Conservation (phyloP, 2,329 filamentous ascomycete species). For the Akanthomyces dipterigenus region DNA sequence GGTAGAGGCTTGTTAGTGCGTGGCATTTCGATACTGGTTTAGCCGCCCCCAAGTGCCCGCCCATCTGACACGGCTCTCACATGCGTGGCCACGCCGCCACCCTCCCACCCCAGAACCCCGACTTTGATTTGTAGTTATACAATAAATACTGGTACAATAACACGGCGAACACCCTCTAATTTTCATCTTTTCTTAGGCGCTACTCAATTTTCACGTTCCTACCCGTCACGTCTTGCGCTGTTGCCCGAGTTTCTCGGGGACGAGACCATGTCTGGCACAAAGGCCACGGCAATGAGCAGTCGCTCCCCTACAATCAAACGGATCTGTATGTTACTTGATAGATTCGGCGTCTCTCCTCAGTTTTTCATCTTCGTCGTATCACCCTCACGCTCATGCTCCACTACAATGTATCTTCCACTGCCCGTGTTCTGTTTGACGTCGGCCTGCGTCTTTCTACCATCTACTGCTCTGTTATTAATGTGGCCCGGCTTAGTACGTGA, state of each 20-base stretch:
- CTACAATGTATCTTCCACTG: background rate
- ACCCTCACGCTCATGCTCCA: background rate
- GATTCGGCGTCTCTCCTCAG: background rate
- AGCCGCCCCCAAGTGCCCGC: background rate
- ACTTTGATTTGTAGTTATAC: background rate
- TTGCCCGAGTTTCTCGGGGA: background rate
- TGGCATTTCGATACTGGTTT: no score
- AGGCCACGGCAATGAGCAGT: slow-evolving; percentile 42
- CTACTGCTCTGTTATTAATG: background rate
- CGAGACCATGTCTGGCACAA: slow-evolving; percentile 6
- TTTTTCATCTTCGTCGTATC: background rate
- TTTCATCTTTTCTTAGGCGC: background rate
- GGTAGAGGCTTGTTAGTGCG: no score
- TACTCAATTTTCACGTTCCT: background rate
- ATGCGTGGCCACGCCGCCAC: background rate
- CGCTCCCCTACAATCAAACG: slow-evolving; percentile 80
- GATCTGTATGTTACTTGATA: slow-evolving; percentile 54
- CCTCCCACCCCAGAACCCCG: background rate
- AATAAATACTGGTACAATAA: background rate
- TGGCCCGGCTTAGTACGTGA: slow-evolving; percentile 62
- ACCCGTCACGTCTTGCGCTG: background rate
- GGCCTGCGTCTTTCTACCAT: background rate
- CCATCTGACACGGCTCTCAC: slow-evolving; percentile 9
- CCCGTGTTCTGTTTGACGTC: background rate
- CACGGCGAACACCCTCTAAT: background rate